phyloP scores from a whole-genome alignment of 768 basidiomycete species.

The Tricholoma bakamatsutake region DNA sequence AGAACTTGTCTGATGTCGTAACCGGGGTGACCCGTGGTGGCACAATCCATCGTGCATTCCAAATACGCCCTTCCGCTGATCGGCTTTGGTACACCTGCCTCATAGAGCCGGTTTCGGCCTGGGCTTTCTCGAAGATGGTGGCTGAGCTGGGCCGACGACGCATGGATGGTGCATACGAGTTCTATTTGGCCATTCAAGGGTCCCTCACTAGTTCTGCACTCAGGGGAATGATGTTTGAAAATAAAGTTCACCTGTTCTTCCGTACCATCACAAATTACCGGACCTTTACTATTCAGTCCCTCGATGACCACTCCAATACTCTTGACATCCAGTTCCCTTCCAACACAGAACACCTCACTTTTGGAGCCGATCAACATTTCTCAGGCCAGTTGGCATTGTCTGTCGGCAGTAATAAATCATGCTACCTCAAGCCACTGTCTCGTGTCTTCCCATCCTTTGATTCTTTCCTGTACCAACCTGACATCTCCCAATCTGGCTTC shows the following conservation, averaged over 20 bases:
- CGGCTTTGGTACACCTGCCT: neutral
- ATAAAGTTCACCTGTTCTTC: neutral
- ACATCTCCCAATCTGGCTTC: neutral
- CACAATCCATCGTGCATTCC: neutral
- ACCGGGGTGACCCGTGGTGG: neutral
- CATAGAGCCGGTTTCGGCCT: neutral
- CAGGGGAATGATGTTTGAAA: neutral
- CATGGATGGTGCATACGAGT: neutral
- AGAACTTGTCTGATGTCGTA: neutral
- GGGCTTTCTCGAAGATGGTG: neutral
- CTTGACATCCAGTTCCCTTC: neutral
- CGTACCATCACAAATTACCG: neutral
- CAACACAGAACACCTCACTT: neutral
- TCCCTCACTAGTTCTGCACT: neutral
- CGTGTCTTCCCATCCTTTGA: neutral
- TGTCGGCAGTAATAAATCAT: no score
- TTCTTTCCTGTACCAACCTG: neutral
- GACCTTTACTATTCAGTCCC: neutral
- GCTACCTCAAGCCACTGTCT: no score
- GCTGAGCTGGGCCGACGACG: neutral
- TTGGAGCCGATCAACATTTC: neutral
- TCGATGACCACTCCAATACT: no score
- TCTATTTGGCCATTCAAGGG: neutral
- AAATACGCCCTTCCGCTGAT: neutral
- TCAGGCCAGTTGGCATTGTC: neutral